phyloP scores from a whole-genome alignment of 768 basidiomycete species.

The Russula vinacea region DNA sequence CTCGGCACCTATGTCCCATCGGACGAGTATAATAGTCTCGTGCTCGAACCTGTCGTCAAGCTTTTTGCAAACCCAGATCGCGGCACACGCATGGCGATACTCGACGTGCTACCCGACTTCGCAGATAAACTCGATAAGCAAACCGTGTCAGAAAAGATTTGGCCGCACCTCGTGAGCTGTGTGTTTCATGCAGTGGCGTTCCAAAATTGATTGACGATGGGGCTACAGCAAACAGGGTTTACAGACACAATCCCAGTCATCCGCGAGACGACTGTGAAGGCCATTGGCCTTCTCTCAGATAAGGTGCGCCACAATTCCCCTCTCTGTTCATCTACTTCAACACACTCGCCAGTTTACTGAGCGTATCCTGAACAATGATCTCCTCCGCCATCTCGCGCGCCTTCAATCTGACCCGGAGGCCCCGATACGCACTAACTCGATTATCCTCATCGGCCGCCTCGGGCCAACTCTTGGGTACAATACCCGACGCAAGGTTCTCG shows the following conservation, averaged over 20 bases:
- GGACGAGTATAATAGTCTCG: slow-evolving; percentile 63
- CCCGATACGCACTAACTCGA: slow-evolving; percentile 95
- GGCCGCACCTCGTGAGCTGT: slow-evolving; percentile 79
- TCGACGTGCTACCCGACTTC: slow-evolving; percentile 82
- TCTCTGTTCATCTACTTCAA: slow-evolving; percentile 7
- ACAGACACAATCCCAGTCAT: slow-evolving; percentile 92
- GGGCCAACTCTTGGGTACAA: slow-evolving; percentile 81
- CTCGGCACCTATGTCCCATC: slow-evolving; percentile 69
- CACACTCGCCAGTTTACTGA: slow-evolving; percentile 63
- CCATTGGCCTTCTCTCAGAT: slow-evolving; percentile 77
- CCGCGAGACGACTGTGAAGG: slow-evolving; percentile 89
- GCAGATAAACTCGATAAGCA: slow-evolving; percentile 84
- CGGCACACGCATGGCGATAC: slow-evolving; percentile 88
- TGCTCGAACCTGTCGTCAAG: slow-evolving; percentile 77
- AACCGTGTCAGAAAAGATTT: slow-evolving; percentile 81
- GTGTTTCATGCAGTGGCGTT: background rate
- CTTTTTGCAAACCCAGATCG: slow-evolving; percentile 88
- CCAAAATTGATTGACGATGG: background rate
- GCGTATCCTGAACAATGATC: slow-evolving; percentile 92
- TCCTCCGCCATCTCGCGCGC: slow-evolving; percentile 87
- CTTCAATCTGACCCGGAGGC: slow-evolving; percentile 91
- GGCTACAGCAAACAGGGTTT: slow-evolving; percentile 84
- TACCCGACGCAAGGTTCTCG: slow-evolving; percentile 94
- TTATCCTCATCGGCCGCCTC: slow-evolving; percentile 89
- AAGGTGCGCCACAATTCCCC: slow-evolving; percentile 52